Base-by-base conservation (phyloP, 768 basidiomycete genomes). In the Mycena olivaceomarginata region DNA sequence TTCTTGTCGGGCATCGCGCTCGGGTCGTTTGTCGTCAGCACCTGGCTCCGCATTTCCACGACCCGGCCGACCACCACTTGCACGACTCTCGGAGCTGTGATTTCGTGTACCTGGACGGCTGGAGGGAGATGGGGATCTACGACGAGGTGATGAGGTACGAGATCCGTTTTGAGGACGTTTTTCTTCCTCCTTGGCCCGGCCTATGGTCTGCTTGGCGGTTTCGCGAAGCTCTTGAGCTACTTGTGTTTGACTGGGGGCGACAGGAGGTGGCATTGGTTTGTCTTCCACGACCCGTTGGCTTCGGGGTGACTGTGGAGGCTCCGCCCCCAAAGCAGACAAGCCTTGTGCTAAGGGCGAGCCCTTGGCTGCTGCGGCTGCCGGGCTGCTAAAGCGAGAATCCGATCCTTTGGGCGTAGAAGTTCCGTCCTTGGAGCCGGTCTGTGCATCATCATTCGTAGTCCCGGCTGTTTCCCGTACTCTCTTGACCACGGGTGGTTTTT, bases 151-250 rank as follows among this genome's bases (percentile, higher is more conserved):
- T 31, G 90, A 90, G 16, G 88, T 89, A 60, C 86, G 86, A 73
- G 90, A 91, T n/a, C 88, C 89, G 80, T 87, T 88, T 67, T 89
- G 90, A 78, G 85, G 90, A 16, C 81, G 81, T 48, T 85, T 88
- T 64, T 89, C 89, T 41, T 91, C 91, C 25, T 80, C 77, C 75
- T 87, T 87, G 16, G 89, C 88, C 5, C 92, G 88, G 46, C 82
- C 83, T 57, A 93, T 90, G 18, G 91, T 89, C 81, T 94, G 93
- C 80, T 93, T 94, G 8, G 95, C 95, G 3, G 94, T 95, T 82
- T 95, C 94, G 66, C 96, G 90, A 18, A 96, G 88, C 80, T 95
- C 95, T 79, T 96, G 94, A 1, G 95, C 95, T 12, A 94, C 94
- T 8, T 88, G 85, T 0, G 95, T 96, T 80, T 96, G 94, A 80